Evolutionary conservation across 1,284 basidiomycete species (phyloP), one percentile per base, ranked within the genome.

Genomic region (Inonotus obliquus): DNA sequence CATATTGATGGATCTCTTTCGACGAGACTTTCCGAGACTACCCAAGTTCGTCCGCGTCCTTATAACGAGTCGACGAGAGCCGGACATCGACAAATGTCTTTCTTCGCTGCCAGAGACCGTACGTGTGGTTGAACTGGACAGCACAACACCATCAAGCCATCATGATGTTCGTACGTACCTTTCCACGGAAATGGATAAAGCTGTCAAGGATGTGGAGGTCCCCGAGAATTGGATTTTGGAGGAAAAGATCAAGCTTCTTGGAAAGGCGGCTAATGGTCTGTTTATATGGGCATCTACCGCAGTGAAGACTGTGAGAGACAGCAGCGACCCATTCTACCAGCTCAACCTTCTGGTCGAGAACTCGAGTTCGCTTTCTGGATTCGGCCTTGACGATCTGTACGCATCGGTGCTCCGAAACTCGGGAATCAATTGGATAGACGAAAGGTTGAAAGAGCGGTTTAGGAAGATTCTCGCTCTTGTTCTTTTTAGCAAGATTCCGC

Each of bases 241-340:
- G 14, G 2, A n/a, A 2, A 66, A 69, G 13, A 49, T 70, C 9
- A 61, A 66, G 10, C 39, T 27, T 37, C 62, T 72, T 23, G 67
- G 67, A 13, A 39, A 66, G 25, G 70, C 65, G 25, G 65, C 70
- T 2, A 57, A 64, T n/a, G 68, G 69, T 1, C 56, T 72, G 11
- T 72, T 72, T 52, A 72, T 72, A 19, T 72, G 70, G 55, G 68
- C 70, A 6, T 60, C 66, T 17, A 72, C 69, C 1, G 70, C 72
- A 29, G 61, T 72, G 52, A 71, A 68, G 41, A 29, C 55, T 4
- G 44, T 61, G 25, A 25, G 10, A 4, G 21, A 47, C n/a, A 47
- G 56, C 45, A 35, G 27, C 25, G 17, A 47, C 21, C 39, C 23
- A 11, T 57, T 57, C 11, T 14, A n/a, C 6, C 41, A 35, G 35